Percentiles rank a stretch among this genome's conserved stretches.
Evolutionary conservation across 2,329 filamentous ascomycete species (phyloP).

Genomic region (Neoascochyta sp.): DNA sequence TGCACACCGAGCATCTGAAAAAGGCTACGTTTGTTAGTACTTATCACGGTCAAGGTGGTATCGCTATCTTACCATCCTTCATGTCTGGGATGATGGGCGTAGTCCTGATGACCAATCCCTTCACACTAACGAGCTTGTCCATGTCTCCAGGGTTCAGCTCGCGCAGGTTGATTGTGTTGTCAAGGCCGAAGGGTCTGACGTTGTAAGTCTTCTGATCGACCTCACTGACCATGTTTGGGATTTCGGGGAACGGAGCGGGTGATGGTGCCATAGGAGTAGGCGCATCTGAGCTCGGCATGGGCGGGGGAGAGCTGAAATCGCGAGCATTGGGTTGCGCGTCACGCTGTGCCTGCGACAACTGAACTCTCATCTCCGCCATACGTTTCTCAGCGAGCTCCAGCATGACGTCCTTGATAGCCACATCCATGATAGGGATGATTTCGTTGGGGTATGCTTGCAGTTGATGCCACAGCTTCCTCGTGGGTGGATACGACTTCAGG

Average conservation of each 20-base stretch:
- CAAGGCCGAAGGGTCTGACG: slow-evolving; percentile 83
- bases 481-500: slow-evolving; percentile 87
- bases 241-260: slow-evolving; percentile 42
- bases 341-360: slow-evolving; percentile 56
- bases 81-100: slow-evolving; percentile 98
- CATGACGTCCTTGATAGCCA: slow-evolving; percentile 89
- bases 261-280: slow-evolving; percentile 43
- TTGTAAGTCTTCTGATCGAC: slow-evolving; percentile 78
- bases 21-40: slow-evolving; percentile 58
- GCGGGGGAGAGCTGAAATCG: slow-evolving; percentile 67
- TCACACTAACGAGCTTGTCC: slow-evolving; percentile 92
- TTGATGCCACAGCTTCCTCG: slow-evolving; percentile 92
- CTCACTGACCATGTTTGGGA: slow-evolving; percentile 69
- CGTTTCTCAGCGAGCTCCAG: slow-evolving; percentile 81
- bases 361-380: slow-evolving; percentile 62
- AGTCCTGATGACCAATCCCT: slow-evolving; percentile 91
- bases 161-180: slow-evolving; percentile 82
- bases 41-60: not conserved
- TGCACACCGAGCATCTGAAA: slow-evolving; percentile 92
- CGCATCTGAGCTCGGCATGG: slow-evolving; percentile 75
- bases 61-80: slow-evolving; percentile 64
- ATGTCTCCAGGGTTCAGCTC: slow-evolving; percentile 95
- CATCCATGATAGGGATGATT: slow-evolving; percentile 95
- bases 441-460: slow-evolving; percentile 91
- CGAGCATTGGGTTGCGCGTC: slow-evolving; percentile 40